phyloP scores from a whole-genome alignment of 75 land plant species.

The Cryptomeria japonica region DNA sequence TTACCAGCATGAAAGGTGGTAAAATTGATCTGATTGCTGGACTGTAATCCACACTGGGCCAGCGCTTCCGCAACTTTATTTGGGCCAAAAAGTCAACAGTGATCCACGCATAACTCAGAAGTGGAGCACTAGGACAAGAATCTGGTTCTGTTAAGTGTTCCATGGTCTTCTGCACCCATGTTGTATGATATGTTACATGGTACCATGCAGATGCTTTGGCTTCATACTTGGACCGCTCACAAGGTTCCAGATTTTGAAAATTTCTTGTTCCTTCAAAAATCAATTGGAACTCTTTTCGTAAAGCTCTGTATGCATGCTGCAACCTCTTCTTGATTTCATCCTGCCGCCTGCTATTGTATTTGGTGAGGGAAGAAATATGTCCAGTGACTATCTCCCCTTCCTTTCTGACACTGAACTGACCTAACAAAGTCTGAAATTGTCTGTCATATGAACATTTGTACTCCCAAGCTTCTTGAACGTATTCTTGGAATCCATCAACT shows the following conservation, averaged over 20 bases:
- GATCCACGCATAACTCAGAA: conserved; percentile 89
- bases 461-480: conserved; percentile 51
- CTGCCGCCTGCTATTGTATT: conserved; percentile 56
- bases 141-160: conserved; percentile 34
- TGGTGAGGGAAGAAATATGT: conserved; percentile 63
- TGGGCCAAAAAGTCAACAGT: conserved; percentile 67
- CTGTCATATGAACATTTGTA: conserved; percentile 4
- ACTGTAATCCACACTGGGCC: conserved; percentile 6
- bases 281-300: conserved; percentile 58
- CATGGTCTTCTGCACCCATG: conserved; percentile 45
- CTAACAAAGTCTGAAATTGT: conserved; percentile 1
- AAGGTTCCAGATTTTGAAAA: conserved; percentile 29
- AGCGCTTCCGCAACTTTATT: conserved; percentile 46
- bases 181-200: conserved; percentile 79
- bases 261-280: conserved; percentile 46
- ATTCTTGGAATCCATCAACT: conserved; percentile 54
- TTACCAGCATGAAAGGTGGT: not conserved
- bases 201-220: conserved; percentile 96
- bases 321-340: conserved; percentile 74
- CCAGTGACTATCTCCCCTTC: conserved; percentile 94
- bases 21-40: not conserved
- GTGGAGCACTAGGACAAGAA: conserved; percentile 11
- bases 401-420: conserved; percentile 57
- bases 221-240: conserved; percentile 32
- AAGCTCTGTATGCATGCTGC: conserved; percentile 52